phyloP scores from a whole-genome alignment of 805 yeast species.

The Pichia occidentalis region DNA sequence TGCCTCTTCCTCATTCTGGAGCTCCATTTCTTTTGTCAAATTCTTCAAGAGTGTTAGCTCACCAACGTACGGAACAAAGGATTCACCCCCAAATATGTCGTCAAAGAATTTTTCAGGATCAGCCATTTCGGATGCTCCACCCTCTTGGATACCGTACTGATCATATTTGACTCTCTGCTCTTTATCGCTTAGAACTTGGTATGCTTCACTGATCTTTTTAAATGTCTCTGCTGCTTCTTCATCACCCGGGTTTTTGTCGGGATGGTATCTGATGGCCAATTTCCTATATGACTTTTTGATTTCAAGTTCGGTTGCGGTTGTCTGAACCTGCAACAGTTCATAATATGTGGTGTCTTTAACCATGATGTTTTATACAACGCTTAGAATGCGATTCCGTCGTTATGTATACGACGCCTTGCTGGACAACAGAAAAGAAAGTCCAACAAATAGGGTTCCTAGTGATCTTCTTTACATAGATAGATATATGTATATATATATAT shows the following conservation, averaged over 20 bases:
- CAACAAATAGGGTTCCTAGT: no score
- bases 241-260: constrained; percentile 95
- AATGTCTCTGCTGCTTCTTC: constrained; percentile 83
- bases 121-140: constrained; percentile 60
- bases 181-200: constrained; percentile 73
- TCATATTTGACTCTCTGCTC: constrained; percentile 70
- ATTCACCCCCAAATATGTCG: constrained; percentile 78
- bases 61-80: constrained; percentile 73
- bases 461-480: no score
- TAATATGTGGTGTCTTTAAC: constrained; percentile 84
- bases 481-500: no score
- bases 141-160: constrained; percentile 52
- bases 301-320: constrained; percentile 69
- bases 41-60: constrained; percentile 66
- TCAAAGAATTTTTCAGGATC: constrained; percentile 86
- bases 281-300: constrained; percentile 92
- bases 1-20: constrained; percentile 30
- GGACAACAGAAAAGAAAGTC: no score
- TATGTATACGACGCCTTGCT: no score
- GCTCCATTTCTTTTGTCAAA: constrained; percentile 48
- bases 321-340: constrained; percentile 63
- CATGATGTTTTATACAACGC: no score
- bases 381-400: no score
- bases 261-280: constrained; percentile 84
- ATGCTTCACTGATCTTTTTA: constrained; percentile 68